These are phyloP conservation scores for Neophaeococcomyces aloes DNA, from an alignment of 2,329 filamentous ascomycete genomes.

Conservation along the genomic window DNA sequence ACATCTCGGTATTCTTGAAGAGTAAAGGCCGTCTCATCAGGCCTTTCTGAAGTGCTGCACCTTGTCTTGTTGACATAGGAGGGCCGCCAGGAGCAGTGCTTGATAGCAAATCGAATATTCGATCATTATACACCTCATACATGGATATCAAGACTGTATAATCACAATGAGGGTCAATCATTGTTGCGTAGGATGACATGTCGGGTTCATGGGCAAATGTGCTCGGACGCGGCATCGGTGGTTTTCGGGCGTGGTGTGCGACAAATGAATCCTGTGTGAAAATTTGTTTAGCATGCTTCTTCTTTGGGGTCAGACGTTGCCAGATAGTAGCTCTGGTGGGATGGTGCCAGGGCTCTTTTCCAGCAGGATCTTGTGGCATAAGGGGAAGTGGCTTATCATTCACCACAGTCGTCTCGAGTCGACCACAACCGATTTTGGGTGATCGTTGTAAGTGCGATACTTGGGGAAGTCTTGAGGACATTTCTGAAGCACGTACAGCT, in stretches of 20 bases:
- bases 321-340: slow-evolving; percentile 27
- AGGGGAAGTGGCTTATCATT: slow-evolving; percentile 2
- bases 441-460: background rate
- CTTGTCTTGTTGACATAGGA: slow-evolving; percentile 31
- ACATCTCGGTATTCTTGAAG: slow-evolving; percentile 85
- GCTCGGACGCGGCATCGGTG: slow-evolving; percentile 59
- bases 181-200: slow-evolving; percentile 58
- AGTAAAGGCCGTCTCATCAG: slow-evolving; percentile 66
- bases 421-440: too few relatives aligned
- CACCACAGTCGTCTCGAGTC: too few relatives aligned
- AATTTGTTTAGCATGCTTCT: slow-evolving; percentile 23
- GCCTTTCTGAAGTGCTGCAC: slow-evolving; percentile 50
- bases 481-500: background rate
- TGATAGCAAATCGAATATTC: slow-evolving; percentile 85
- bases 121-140: slow-evolving; percentile 99
- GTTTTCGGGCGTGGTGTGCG: slow-evolving; percentile 45
- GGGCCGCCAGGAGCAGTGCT: slow-evolving; percentile 35
- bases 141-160: slow-evolving; percentile 88
- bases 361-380: slow-evolving; percentile 4
- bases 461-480: background rate
- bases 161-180: slow-evolving; percentile 58
- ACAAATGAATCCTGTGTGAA: slow-evolving; percentile 42
- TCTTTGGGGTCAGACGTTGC: slow-evolving; percentile 20
- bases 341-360: slow-evolving; percentile 15
- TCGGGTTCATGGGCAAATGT: slow-evolving; percentile 63